Base-by-base conservation (phyloP, 2,329 filamentous ascomycete genomes). In the Bipolaris victoriae region DNA sequence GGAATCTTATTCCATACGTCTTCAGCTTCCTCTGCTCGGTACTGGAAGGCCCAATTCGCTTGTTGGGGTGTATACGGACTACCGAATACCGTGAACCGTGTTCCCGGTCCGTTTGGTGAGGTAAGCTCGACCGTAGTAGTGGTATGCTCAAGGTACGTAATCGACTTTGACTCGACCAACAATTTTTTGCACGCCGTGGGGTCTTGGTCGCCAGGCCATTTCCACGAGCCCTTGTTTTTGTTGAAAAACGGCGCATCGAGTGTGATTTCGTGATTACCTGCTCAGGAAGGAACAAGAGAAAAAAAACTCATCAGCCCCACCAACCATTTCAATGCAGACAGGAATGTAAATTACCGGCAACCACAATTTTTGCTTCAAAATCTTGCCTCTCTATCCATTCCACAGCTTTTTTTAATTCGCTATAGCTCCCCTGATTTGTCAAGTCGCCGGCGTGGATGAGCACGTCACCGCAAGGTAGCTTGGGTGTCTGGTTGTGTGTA, bases 381-480 rank as follows among this genome's bases (percentile, higher is more conserved):
- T 86, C 81, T 3, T 87, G 82, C 51, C 82, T 82, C 62, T 90
- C 85, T 7, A 92, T 79, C 89, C 90, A 93, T 20, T 37, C 44
- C 4, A 90, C 79, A 0, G 85, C 82, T 66, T 83, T 88, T 48
- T 83, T 81, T 16, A 92, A 78, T 66, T 86, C 84, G 13, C 71
- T 57, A 47, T 77, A 75, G 49, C 78, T 88, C 15, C 90, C 90
- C 69, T 89, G 86, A 71, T 91, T 92, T 3, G 89, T 91, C 63
- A 93, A 75, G 70, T 93, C 90, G 6, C 90, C 90, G 1, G 90
- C 89, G 69, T 92, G 89, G 48, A 92, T 87, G 33, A 93, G 80
- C 7, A 93, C 84, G 70, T 93, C 89, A 39, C 90, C 90, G 20
- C 82, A 82, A 0, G 90, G 90, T 1, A 92, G 81, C 65, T 85